phyloP scores from a whole-genome alignment of 306 rosid genomes.

The Dryas alaskensis region DNA sequence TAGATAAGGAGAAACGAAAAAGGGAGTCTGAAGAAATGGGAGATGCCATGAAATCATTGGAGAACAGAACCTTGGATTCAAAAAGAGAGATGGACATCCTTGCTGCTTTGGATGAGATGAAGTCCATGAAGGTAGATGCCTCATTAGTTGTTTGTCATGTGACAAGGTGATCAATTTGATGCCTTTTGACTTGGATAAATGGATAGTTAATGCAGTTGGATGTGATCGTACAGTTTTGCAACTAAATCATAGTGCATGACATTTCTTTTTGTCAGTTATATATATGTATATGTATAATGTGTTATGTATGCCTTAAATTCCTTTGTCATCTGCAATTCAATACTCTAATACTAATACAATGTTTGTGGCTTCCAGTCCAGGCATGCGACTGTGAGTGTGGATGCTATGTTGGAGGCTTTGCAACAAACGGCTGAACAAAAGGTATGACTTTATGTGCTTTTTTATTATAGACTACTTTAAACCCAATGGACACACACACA shows the following conservation, averaged over 20 bases:
- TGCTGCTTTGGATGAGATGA: slow-evolving; percentile 97
- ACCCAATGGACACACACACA: not conserved
- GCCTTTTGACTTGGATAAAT: not conserved
- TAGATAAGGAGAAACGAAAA: slow-evolving; percentile 45
- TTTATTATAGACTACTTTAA: not conserved
- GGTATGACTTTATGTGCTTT: slow-evolving; percentile 30
- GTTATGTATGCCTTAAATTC: not conserved
- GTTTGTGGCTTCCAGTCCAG: slow-evolving; percentile 60
- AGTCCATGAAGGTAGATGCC: slow-evolving; percentile 83
- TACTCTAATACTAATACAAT: slow-evolving; percentile 18
- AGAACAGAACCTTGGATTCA: slow-evolving; percentile 86
- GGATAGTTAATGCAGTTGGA: not conserved
- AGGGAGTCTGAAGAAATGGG: slow-evolving; percentile 85
- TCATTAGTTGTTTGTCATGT: slow-evolving; percentile 11
- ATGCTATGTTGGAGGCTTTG: slow-evolving; percentile 83
- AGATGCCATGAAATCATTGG: slow-evolving; percentile 83
- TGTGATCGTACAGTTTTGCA: not conserved
- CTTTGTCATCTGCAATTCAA: not conserved
- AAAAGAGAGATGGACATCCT: slow-evolving; percentile 74
- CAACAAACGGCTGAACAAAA: slow-evolving; percentile 52
- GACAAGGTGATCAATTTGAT: not conserved
- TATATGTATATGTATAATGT: not conserved
- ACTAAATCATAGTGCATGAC: not conserved
- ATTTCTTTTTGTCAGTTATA: not conserved
- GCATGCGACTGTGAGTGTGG: slow-evolving; percentile 83